Base-by-base conservation (phyloP, 495 filamentous ascomycete genomes). In the Astrocystis sublimbata region DNA sequence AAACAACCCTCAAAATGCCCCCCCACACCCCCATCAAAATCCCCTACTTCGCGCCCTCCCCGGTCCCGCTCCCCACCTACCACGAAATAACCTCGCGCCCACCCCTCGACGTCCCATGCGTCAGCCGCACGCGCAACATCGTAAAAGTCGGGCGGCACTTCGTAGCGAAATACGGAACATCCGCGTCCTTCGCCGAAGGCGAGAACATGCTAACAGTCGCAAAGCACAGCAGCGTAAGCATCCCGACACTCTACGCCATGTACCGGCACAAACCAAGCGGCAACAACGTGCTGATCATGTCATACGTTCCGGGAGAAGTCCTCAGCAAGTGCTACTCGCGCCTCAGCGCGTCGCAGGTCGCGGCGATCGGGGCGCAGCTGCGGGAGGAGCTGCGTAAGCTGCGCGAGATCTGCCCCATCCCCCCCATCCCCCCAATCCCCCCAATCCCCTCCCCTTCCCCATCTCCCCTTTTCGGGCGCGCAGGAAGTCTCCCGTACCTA, bases 231-330 rank as follows among this genome's bases (percentile, higher is more conserved):
- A 75, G 78, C 2, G 31, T 78, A 1, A 40, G 66, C 17, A 78
- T 80, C 30, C 66, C 51, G 1, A 72, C 70, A 21, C 42, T 85
- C 10, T 83, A 71, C 2, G 75, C 84, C 31, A 74, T 60, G 13
- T 68, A 79, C 35, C 42, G 69, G 1, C 67, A 73, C 23, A 75
- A 68, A 33, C 55, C 50, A 3, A 35, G 46, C 17, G 24, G 46
- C 8, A 15, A 30, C 8, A 31, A 31, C 13, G 46, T 50, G 12
- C 15, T 50, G 1, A 50, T 31, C 46, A 50, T 50, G 46, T 24
- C 30, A 28, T 50, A 50, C 17, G 46, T 50, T 10, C 10, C 46
- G n/a, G 46, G 46, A 1, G 46, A 50, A 17, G 26, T 31, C 1
- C 46, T 50, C 2, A 30, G 9, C 10, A 31, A 31, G 4, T 30